Conservation (phyloP, 1,139 yeast species). For the Lodderomyces metapsilosis region DNA sequence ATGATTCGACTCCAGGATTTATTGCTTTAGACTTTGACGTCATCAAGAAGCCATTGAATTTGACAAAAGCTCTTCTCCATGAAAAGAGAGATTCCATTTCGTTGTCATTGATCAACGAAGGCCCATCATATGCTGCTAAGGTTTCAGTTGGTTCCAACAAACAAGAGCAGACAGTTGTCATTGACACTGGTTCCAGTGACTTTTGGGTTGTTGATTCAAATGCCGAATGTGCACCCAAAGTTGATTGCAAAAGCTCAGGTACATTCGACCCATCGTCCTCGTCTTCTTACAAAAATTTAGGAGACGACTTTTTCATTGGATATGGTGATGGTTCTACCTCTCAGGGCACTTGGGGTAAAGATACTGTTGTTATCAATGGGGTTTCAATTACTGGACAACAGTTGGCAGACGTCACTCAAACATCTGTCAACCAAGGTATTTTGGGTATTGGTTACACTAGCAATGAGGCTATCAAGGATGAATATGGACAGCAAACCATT, state of each 20-base stretch:
- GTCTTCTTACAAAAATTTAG: slow-evolving; percentile 8
- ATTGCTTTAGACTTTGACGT: slow-evolving; percentile 12
- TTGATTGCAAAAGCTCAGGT: slow-evolving; percentile 6
- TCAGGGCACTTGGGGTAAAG: slow-evolving; percentile 58
- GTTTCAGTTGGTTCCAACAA: slow-evolving; percentile 13
- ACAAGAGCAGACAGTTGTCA: slow-evolving; percentile 12
- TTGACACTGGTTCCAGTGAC: slow-evolving; percentile 31
- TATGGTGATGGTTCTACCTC: slow-evolving; percentile 24
- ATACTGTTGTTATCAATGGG: slow-evolving; percentile 23
- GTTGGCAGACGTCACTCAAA: slow-evolving; percentile 18
- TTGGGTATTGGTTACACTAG: slow-evolving; percentile 22
- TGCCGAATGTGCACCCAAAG: slow-evolving; percentile 7
- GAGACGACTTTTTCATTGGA: slow-evolving; percentile 9
- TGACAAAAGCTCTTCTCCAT: slow-evolving; percentile 20
- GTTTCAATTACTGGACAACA: slow-evolving; percentile 12
- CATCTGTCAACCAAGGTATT: slow-evolving; percentile 17
- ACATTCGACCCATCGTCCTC: slow-evolving; percentile 8
- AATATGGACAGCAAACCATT: too few species aligned
- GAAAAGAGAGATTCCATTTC: slow-evolving; percentile 17
- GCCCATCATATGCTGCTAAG: slow-evolving; percentile 7
- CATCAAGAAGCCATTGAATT: slow-evolving; percentile 3
- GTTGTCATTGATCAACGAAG: slow-evolving; percentile 10
- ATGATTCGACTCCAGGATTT: slow-evolving; percentile 10
- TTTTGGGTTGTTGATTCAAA: slow-evolving; percentile 21
- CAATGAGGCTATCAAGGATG: slow-evolving; percentile 10